phyloP scores from a whole-genome alignment of 805 yeast species.

The Wickerhamomyces bovis region DNA sequence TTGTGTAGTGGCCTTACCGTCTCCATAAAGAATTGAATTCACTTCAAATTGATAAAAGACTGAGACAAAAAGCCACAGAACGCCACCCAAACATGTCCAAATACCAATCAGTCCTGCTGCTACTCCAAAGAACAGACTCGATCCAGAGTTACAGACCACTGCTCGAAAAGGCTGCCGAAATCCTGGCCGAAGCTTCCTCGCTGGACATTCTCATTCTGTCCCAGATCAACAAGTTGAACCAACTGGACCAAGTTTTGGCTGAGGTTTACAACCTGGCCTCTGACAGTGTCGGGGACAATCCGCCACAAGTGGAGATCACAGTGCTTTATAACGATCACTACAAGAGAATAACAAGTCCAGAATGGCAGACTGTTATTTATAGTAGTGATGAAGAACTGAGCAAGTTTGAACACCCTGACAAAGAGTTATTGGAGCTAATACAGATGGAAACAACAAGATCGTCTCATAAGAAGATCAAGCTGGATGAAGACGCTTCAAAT shows the following conservation, averaged over 20 bases:
- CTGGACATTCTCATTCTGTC: constrained; percentile 17
- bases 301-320: constrained; percentile 8
- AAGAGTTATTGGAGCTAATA: constrained; percentile 5
- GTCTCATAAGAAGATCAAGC: not conserved
- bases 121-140: constrained; percentile 12
- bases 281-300: constrained; percentile 7
- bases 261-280: constrained; percentile 18
- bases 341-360: constrained; percentile 10
- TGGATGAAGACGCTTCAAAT: constrained; percentile 16
- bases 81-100: constrained; percentile 2
- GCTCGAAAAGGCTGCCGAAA: constrained; percentile 12
- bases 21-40: too few relatives aligned
- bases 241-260: constrained; percentile 18
- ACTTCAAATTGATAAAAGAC: too few relatives aligned
- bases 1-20: too few relatives aligned
- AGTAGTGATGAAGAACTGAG: constrained; percentile 10
- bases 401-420: constrained; percentile 7
- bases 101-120: constrained; percentile 15
- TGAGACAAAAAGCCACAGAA: too few relatives aligned
- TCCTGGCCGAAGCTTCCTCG: constrained; percentile 8
- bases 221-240: constrained; percentile 14
- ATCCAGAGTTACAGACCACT: constrained; percentile 18
- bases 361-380: constrained; percentile 16
- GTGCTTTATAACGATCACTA: constrained; percentile 24
- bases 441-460: constrained; percentile 6